Evolutionary conservation across 306 rosid genomes (phyloP).

Genomic region (Sphenostylis stenocarpa): DNA sequence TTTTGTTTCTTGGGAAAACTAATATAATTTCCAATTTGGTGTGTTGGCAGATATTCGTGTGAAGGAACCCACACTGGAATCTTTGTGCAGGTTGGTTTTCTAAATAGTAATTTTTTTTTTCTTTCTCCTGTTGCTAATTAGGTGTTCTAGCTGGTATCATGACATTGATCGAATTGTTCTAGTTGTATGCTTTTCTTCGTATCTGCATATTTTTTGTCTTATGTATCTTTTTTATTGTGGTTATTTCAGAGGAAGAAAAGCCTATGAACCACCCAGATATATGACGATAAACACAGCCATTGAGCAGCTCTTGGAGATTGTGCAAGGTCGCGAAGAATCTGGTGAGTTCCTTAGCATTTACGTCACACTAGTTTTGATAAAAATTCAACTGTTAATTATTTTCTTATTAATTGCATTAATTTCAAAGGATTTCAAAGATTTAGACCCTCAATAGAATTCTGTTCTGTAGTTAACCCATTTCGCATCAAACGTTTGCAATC

Average conservation of each 20-base stretch:
- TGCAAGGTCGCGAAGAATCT: slow-evolving; percentile 56
- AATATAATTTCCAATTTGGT: slow-evolving; percentile 17
- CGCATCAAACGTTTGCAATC: too few relatives aligned
- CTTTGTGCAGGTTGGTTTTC: slow-evolving; percentile 70
- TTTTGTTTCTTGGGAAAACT: slow-evolving; percentile 14
- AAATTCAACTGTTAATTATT: slow-evolving; percentile 5
- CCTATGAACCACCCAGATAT: slow-evolving; percentile 84
- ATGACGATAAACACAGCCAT: slow-evolving; percentile 86
- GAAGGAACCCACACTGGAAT: slow-evolving; percentile 88
- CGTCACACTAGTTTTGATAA: not conserved
- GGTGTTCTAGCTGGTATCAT: not conserved
- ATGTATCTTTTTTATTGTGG: not conserved
- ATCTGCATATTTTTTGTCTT: slow-evolving; percentile 2
- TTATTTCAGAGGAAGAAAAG: slow-evolving; percentile 72
- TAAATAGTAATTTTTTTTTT: not conserved
- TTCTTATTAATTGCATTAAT: slow-evolving; percentile 15
- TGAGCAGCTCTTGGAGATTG: slow-evolving; percentile 89
- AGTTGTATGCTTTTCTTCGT: not conserved
- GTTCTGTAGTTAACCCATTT: too few relatives aligned
- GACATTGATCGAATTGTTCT: slow-evolving; percentile 3
- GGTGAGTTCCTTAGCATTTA: slow-evolving; percentile 43
- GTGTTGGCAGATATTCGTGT: slow-evolving; percentile 76
- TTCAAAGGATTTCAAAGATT: not conserved
- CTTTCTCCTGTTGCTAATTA: not conserved
- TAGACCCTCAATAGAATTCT: too few relatives aligned